A percentile compares a stretch with the other conserved stretches of the same genome.
These are phyloP conservation scores for Salpingoeca rosetta DNA, from an alignment of 78 protist genomes.

Conservation along the genomic window DNA sequence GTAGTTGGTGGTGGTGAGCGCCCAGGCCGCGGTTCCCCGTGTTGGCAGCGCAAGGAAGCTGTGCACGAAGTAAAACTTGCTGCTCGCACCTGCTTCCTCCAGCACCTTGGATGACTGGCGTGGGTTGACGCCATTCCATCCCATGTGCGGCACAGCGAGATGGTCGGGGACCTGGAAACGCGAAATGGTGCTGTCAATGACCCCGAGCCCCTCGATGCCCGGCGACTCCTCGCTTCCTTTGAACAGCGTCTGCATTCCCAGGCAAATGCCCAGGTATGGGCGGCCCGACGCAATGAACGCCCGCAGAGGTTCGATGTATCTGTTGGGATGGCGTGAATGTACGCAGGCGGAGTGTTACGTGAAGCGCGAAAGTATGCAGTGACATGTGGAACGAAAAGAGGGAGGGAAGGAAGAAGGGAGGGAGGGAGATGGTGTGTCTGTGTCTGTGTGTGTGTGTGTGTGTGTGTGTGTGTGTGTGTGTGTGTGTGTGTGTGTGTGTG, in stretches of 20 bases:
- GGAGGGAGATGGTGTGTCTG: no score
- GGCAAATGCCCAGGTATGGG: conserved; percentile 60
- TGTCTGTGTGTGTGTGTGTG: no score
- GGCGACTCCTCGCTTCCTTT: conserved; percentile 41
- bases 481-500: no score
- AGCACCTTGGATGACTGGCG: conserved; percentile 6
- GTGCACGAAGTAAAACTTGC: conserved; percentile 52
- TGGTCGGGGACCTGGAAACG: not conserved
- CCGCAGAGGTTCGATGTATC: conserved; percentile 31
- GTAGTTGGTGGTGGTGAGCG: conserved; percentile 22
- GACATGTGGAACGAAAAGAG: no score
- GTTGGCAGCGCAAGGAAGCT: conserved; percentile 24
- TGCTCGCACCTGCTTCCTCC: not conserved
- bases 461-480: no score
- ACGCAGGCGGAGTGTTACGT: no score
- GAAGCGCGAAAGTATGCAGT: no score
- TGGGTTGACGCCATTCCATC: conserved; percentile 41
- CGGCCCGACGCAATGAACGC: conserved; percentile 28
- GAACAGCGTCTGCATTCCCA: conserved; percentile 57
- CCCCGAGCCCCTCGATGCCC: conserved; percentile 46
- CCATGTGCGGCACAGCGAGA: conserved; percentile 60
- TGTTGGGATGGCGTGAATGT: no score
- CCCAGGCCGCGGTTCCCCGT: conserved; percentile 18
- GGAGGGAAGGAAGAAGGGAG: no score
- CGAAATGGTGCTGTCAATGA: conserved; percentile 25